Percentiles rank a stretch among this genome's conserved stretches.
phyloP scores from a whole-genome alignment of 163 green algal genomes.

The Chlorella variabilis region DNA sequence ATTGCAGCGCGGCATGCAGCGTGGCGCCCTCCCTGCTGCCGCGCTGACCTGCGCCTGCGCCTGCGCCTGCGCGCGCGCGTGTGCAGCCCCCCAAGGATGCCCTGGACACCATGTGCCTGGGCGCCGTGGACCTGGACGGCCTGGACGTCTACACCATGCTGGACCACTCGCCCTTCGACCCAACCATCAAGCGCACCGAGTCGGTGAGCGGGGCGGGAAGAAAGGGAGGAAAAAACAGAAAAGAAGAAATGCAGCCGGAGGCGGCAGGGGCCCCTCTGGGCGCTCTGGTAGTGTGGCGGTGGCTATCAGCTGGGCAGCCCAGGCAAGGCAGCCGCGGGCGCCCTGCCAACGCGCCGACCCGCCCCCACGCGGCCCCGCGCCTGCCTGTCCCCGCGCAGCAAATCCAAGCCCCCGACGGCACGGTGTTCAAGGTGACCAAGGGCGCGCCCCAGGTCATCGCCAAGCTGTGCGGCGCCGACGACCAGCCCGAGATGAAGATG shows the following conservation, averaged over 20 bases:
- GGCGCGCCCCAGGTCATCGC: slow-evolving; percentile 84
- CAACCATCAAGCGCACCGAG: slow-evolving; percentile 87
- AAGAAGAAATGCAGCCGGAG: too few relatives aligned
- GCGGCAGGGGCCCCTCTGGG: too few relatives aligned
- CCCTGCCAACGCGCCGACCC: too few relatives aligned
- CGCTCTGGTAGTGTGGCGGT: too few relatives aligned
- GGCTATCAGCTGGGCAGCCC: too few relatives aligned
- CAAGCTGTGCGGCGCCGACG: slow-evolving; percentile 67
- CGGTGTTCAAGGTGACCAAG: slow-evolving; percentile 84
- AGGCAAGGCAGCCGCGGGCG: too few relatives aligned
- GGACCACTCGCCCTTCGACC: slow-evolving; percentile 88
- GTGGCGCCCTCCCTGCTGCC: too few relatives aligned
- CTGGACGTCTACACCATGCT: slow-evolving; percentile 62
- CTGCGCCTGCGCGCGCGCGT: too few relatives aligned
- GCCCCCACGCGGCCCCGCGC: too few relatives aligned
- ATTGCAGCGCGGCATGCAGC: too few relatives aligned
- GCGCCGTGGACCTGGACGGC: slow-evolving; percentile 58
- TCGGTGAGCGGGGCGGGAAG: slow-evolving; percentile 34
- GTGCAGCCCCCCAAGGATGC: slow-evolving; percentile 78
- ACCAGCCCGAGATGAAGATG: slow-evolving; percentile 47
- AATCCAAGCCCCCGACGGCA: slow-evolving; percentile 63
- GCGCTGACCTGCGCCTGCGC: too few relatives aligned
- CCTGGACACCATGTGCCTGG: slow-evolving; percentile 87
- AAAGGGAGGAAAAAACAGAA: too few relatives aligned
- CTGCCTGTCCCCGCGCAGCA: slow-evolving; percentile 48